Conservation (phyloP, 2,329 filamentous ascomycete species). For the Curvularia sp. region DNA sequence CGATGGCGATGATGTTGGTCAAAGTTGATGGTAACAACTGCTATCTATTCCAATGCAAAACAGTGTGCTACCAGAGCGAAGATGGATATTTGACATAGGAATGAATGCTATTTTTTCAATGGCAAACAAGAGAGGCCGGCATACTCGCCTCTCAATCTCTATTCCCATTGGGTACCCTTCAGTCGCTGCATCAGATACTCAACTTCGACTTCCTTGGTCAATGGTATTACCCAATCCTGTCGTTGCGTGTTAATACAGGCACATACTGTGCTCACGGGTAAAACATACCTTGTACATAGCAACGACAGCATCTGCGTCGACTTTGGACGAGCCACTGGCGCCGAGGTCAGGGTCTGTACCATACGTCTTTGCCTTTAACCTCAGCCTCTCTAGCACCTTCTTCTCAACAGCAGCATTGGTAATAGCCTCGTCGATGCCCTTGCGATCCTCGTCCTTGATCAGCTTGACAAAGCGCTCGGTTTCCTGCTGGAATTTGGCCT, state of each 20-base stretch:
- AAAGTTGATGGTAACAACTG: background rate
- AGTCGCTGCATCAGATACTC: conserved; percentile 97
- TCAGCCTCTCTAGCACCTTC: conserved; percentile 85
- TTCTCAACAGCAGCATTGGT: conserved; percentile 88
- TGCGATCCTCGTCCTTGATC: conserved; percentile 80
- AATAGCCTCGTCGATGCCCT: conserved; percentile 87
- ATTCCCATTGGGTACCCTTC: conserved; percentile 61
- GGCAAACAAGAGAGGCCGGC: background rate
- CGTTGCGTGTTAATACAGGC: background rate
- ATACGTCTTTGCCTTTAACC: conserved; percentile 90
- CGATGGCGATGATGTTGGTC: background rate
- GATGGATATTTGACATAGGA: background rate
- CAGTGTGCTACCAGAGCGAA: too few species aligned
- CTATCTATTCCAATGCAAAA: background rate
- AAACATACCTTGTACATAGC: conserved; percentile 49
- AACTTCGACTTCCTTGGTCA: conserved; percentile 98
- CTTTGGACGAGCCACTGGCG: conserved; percentile 72
- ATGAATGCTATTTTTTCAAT: background rate
- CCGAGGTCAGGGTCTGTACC: conserved; percentile 81
- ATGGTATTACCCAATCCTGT: conserved; percentile 84
- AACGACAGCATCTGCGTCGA: conserved; percentile 78
- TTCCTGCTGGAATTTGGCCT: conserved; percentile 90
- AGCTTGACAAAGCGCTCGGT: conserved; percentile 79
- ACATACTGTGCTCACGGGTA: background rate
- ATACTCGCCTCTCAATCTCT: background rate